phyloP scores from a whole-genome alignment of 371 early-diverging fungal species.

The Rhizopus arrhizus region DNA sequence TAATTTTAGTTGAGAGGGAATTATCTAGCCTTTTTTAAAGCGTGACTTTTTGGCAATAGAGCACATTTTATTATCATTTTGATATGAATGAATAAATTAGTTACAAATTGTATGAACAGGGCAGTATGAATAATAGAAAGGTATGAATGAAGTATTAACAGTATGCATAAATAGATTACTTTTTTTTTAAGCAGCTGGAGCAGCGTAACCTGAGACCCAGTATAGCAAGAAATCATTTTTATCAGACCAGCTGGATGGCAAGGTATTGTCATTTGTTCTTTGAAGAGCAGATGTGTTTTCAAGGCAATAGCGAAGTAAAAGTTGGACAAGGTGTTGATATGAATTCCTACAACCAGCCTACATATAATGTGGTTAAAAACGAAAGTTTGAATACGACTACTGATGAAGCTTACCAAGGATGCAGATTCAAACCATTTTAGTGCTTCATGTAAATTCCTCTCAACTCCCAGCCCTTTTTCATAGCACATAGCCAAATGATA shows the following conservation, averaged over 20 bases:
- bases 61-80: neutral
- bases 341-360: conserved; percentile 53
- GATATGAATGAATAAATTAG: neutral
- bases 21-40: no score
- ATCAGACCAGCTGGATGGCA: conserved; percentile 11
- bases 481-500: conserved; percentile 57
- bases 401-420: conserved; percentile 28
- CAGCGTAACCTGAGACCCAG: conserved; percentile 30
- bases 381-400: neutral
- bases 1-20: no score
- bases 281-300: conserved; percentile 22
- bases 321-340: conserved; percentile 47
- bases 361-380: neutral
- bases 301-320: conserved; percentile 48
- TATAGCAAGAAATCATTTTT: conserved; percentile 2
- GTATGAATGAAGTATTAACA: neutral
- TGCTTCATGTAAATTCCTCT: conserved; percentile 53
- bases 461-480: conserved; percentile 64
- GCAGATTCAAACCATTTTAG: conserved; percentile 63
- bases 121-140: neutral
- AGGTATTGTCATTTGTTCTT: neutral
- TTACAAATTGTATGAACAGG: conserved; percentile 2
- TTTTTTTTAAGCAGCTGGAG: conserved; percentile 29
- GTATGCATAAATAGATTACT: neutral
- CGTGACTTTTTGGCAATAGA: no score